These are phyloP conservation scores for Gastrodia elata DNA, from an alignment of 106 monocot species.

Conservation along the genomic window DNA sequence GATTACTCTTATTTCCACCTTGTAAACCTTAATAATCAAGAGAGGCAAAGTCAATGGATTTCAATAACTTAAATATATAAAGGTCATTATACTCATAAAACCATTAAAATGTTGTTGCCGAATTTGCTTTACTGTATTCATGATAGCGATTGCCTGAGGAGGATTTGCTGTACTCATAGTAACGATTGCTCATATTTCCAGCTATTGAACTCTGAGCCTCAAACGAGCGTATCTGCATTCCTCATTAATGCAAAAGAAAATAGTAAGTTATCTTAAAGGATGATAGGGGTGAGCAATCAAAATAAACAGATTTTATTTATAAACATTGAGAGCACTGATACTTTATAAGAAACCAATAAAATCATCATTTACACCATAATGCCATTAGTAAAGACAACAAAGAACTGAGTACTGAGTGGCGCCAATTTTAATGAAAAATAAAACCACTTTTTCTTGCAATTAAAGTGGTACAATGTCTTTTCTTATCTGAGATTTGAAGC, in stretches of 20 bases:
- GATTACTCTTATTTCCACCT: slow-evolving; percentile 7
- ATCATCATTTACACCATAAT: neutral
- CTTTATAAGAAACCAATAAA: neutral
- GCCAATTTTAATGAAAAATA: neutral
- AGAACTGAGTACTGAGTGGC: neutral
- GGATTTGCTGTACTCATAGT: slow-evolving; percentile 5
- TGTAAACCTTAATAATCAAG: slow-evolving; percentile 4
- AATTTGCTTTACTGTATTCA: slow-evolving; percentile 2
- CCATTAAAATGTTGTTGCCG: neutral
- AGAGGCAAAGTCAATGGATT: neutral
- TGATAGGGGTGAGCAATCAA: neutral
- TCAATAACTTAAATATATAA: neutral
- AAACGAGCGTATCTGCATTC: neutral
- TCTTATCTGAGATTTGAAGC: neutral
- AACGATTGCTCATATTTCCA: slow-evolving; percentile 6
- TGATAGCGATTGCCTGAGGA: slow-evolving; percentile 6
- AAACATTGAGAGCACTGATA: neutral
- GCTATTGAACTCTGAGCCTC: slow-evolving; percentile 3
- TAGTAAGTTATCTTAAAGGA: neutral
- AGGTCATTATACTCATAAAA: neutral
- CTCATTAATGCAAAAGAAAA: neutral
- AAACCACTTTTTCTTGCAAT: neutral
- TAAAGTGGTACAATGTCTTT: neutral
- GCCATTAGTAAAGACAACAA: neutral
- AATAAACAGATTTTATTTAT: neutral